Conservation (phyloP, 331 rosid species). For the Ulmus americana region DNA sequence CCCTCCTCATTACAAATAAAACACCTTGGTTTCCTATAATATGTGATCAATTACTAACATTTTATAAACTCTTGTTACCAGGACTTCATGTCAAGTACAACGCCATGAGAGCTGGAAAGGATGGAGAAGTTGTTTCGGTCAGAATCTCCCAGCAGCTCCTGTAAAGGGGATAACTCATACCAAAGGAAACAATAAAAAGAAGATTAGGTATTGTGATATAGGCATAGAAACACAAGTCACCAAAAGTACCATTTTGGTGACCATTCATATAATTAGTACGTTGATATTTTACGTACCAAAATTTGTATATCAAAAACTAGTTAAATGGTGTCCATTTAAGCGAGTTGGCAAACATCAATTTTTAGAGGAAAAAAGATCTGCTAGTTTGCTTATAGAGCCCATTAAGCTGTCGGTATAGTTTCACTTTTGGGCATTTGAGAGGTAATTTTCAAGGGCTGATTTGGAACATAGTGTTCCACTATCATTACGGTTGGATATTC, state of each 20-base stretch:
- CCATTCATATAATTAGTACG: background rate
- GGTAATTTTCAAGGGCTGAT: background rate
- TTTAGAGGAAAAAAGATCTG: background rate
- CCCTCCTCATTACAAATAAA: background rate
- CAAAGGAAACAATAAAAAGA: conserved; percentile 12
- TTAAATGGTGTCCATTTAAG: background rate
- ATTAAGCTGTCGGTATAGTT: background rate
- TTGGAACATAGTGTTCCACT: background rate
- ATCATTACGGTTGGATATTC: background rate
- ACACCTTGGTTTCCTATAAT: background rate
- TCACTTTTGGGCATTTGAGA: background rate
- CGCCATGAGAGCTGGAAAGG: conserved; percentile 70
- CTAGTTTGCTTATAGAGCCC: background rate
- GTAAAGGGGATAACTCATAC: conserved; percentile 5
- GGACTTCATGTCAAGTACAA: conserved; percentile 87
- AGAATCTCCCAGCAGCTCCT: conserved; percentile 94
- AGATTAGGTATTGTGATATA: conserved; percentile 15
- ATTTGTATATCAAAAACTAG: background rate
- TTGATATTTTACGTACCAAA: background rate
- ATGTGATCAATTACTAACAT: background rate
- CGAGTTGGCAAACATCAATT: background rate
- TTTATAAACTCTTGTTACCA: conserved; percentile 24
- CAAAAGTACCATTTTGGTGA: background rate
- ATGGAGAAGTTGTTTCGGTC: conserved; percentile 75
- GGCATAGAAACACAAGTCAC: background rate